A percentile compares a stretch with the other conserved stretches of the same genome.
Conservation (phyloP, 805 yeast species). For the Yamadazyma laniorum region DNA sequence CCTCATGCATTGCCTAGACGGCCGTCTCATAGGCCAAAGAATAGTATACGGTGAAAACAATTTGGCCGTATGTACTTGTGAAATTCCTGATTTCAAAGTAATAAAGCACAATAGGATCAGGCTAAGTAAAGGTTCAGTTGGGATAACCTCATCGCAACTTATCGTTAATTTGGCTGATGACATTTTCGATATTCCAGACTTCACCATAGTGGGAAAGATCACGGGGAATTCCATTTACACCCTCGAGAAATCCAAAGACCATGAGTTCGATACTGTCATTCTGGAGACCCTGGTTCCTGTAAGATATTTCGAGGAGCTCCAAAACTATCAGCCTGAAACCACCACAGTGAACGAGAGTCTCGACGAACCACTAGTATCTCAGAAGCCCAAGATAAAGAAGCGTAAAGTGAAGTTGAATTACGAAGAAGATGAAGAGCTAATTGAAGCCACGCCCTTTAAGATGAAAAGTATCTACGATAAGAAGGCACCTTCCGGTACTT, state of each 20-base stretch:
- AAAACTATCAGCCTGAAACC: not conserved
- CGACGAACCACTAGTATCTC: too few species aligned
- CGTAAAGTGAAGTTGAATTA: slow-evolving; percentile 34
- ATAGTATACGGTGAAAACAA: slow-evolving; percentile 41
- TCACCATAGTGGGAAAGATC: slow-evolving; percentile 56
- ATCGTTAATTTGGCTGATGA: slow-evolving; percentile 50
- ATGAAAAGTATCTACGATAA: slow-evolving; percentile 46
- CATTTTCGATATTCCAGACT: slow-evolving; percentile 22
- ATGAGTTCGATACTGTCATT: slow-evolving; percentile 46
- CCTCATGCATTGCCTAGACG: slow-evolving; percentile 47
- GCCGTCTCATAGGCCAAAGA: slow-evolving; percentile 37
- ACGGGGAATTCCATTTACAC: slow-evolving; percentile 56
- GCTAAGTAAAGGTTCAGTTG: slow-evolving; percentile 54
- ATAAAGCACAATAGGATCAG: slow-evolving; percentile 54
- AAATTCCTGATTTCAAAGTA: slow-evolving; percentile 12
- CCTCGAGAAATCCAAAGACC: slow-evolving; percentile 47
- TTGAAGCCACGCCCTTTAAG: slow-evolving; percentile 21
- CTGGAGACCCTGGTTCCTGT: slow-evolving; percentile 39
- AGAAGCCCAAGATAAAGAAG: slow-evolving; percentile 20
- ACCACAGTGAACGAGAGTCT: too few species aligned
- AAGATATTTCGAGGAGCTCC: slow-evolving; percentile 47
- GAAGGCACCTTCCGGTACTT: not conserved
- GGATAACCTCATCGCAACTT: slow-evolving; percentile 41
- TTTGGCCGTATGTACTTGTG: slow-evolving; percentile 11
- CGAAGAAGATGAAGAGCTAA: slow-evolving; percentile 42